A percentile compares a stretch with the other conserved stretches of the same genome.
Evolutionary conservation across 1,139 yeast species (phyloP).

Genomic region (Candida sp.): DNA sequence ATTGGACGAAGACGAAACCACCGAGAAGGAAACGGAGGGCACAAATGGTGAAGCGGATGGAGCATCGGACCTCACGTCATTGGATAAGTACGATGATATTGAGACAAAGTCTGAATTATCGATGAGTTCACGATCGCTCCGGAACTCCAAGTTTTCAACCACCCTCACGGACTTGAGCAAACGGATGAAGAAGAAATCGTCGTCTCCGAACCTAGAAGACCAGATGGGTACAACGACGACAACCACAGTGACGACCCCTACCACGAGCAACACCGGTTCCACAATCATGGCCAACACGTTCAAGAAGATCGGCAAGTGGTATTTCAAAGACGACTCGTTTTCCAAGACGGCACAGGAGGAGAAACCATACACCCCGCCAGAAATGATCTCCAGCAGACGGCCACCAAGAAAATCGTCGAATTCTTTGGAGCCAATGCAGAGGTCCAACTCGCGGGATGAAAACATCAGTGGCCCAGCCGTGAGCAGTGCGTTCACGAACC

Average conservation of each 20-base stretch:
- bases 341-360: not conserved
- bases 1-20: conserved; percentile 5
- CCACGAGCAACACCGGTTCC: conserved; percentile 4
- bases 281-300: conserved; percentile 38
- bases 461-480: not conserved
- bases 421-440: conserved; percentile 7
- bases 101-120: conserved; percentile 13
- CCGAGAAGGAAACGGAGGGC: conserved; percentile 9
- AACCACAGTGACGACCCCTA: not conserved
- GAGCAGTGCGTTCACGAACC: not conserved
- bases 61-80: conserved; percentile 5
- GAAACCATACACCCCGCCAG: conserved; percentile 54
- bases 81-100: conserved; percentile 8
- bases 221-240: not conserved
- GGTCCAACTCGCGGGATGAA: not conserved
- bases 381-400: conserved; percentile 67
- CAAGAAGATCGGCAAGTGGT: conserved; percentile 74
- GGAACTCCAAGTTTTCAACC: conserved; percentile 18
- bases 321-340: conserved; percentile 46
- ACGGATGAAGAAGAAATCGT: conserved; percentile 32
- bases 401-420: conserved; percentile 29
- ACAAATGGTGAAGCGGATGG: conserved; percentile 6
- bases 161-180: conserved; percentile 42
- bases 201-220: conserved; percentile 16
- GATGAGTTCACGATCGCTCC: conserved; percentile 13